phyloP scores from a whole-genome alignment of 345 rosid species.

The Eutrema heterophyllum region DNA sequence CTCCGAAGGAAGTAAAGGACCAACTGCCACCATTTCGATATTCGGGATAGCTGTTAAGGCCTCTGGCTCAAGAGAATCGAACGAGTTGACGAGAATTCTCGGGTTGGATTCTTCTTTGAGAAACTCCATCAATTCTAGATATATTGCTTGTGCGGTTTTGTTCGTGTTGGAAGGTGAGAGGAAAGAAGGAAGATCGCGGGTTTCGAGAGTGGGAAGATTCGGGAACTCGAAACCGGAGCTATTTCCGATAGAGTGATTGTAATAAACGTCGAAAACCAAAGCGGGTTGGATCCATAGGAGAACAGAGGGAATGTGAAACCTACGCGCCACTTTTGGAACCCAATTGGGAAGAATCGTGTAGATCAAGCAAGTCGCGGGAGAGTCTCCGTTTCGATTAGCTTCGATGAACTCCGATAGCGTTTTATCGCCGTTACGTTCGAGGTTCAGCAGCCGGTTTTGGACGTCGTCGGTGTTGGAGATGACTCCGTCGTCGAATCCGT shows the following conservation, averaged over 20 bases:
- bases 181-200: constrained; percentile 48
- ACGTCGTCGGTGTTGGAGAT: constrained; percentile 16
- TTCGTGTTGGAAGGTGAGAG: constrained; percentile 20
- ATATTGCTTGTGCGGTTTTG: neutral
- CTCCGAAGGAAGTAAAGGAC: constrained; percentile 28
- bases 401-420: constrained; percentile 6
- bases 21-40: constrained; percentile 17
- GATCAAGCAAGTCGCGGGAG: constrained; percentile 20
- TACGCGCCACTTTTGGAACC: constrained; percentile 43
- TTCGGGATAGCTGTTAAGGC: constrained; percentile 13
- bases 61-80: constrained; percentile 33
- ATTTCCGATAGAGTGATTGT: constrained; percentile 39
- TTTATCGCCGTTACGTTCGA: constrained; percentile 10
- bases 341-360: constrained; percentile 39
- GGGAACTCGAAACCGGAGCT: constrained; percentile 28
- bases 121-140: constrained; percentile 19
- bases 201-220: neutral
- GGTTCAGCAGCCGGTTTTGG: constrained; percentile 10
- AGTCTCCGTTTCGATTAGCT: neutral
- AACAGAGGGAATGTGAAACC: constrained; percentile 28
- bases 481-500: constrained; percentile 53
- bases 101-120: constrained; percentile 26
- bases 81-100: constrained; percentile 37
- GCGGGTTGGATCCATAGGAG: constrained; percentile 68
- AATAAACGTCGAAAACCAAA: constrained; percentile 43